Conservation (phyloP, 2,329 filamentous ascomycete genomes). For the Stachybotrys chartarum region DNA sequence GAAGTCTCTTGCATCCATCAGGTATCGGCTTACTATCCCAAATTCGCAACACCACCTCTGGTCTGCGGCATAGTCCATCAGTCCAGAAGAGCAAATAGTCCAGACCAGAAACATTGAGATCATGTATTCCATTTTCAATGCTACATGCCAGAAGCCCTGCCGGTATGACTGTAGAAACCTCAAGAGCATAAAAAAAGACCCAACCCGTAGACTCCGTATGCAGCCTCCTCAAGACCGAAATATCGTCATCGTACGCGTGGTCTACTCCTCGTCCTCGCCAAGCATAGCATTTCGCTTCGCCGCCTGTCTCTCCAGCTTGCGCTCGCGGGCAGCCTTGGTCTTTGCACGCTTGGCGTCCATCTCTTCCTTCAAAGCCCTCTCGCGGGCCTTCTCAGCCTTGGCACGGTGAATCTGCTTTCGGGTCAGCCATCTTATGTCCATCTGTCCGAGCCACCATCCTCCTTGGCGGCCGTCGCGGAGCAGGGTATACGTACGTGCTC, state of each 20-base stretch:
- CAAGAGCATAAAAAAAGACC: constrained; percentile 42
- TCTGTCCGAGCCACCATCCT: not conserved
- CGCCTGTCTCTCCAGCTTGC: constrained; percentile 85
- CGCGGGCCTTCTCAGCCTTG: constrained; percentile 98
- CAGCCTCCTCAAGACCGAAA: constrained; percentile 46
- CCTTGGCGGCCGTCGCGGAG: not conserved
- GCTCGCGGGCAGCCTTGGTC: constrained; percentile 99
- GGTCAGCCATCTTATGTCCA: not conserved
- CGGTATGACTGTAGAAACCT: constrained; percentile 41
- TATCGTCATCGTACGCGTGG: constrained; percentile 34
- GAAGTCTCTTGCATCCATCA: not conserved
- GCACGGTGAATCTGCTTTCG: constrained; percentile 87
- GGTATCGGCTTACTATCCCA: not conserved
- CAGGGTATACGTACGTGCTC: constrained; percentile 80
- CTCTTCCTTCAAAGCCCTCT: constrained; percentile 95
- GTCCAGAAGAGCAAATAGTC: too few species aligned
- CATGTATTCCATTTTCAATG: constrained; percentile 50
- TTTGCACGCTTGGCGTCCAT: constrained; percentile 99
- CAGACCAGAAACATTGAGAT: constrained; percentile 11
- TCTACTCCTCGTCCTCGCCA: constrained; percentile 60
- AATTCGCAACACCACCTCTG: not conserved
- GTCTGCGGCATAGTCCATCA: not conserved
- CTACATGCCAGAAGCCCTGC: constrained; percentile 48
- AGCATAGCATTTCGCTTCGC: constrained; percentile 85
- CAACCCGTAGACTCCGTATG: constrained; percentile 55